These are phyloP conservation scores for Camellia lanceoleosa DNA, from an alignment of 148 eudicot genomes.

Conservation along the genomic window DNA sequence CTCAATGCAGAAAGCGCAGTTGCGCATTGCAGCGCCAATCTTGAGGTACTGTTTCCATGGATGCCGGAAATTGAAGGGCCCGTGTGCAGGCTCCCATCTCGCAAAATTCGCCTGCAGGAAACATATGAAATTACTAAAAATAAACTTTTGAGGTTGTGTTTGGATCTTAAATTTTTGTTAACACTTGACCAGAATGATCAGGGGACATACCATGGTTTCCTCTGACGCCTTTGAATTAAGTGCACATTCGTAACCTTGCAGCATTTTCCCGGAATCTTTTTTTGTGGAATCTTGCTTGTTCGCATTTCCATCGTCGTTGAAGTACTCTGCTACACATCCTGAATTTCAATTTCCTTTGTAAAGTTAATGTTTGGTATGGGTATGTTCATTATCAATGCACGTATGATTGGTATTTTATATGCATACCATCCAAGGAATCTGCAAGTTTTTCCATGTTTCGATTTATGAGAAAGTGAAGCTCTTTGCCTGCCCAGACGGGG, in stretches of 20 bases:
- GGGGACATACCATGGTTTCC: constrained; percentile 62
- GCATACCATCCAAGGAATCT: constrained; percentile 65
- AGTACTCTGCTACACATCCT: constrained; percentile 67
- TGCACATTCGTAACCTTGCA: constrained; percentile 66
- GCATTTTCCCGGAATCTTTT: constrained; percentile 31
- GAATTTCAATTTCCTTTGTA: constrained; percentile 7
- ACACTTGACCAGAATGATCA: neutral
- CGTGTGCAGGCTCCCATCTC: constrained; percentile 90
- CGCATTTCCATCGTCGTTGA: constrained; percentile 37
- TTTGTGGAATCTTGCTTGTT: too few relatives aligned
- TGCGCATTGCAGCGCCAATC: constrained; percentile 60
- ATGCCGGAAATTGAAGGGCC: constrained; percentile 60
- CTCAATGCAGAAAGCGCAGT: constrained; percentile 68
- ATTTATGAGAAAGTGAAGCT: constrained; percentile 57
- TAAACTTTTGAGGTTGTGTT: neutral
- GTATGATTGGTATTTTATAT: neutral
- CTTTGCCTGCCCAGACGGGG: constrained; percentile 86
- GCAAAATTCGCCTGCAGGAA: constrained; percentile 68
- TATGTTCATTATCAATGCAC: neutral
- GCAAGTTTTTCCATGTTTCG: constrained; percentile 70
- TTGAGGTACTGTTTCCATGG: constrained; percentile 85
- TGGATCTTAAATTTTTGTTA: too few relatives aligned
- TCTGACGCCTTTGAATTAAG: constrained; percentile 75
- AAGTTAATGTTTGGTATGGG: neutral
- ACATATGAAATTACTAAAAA: neutral